These are phyloP conservation scores for Phytophthora citrophthora DNA, from an alignment of 352 stramenopile species.

Conservation along the genomic window DNA sequence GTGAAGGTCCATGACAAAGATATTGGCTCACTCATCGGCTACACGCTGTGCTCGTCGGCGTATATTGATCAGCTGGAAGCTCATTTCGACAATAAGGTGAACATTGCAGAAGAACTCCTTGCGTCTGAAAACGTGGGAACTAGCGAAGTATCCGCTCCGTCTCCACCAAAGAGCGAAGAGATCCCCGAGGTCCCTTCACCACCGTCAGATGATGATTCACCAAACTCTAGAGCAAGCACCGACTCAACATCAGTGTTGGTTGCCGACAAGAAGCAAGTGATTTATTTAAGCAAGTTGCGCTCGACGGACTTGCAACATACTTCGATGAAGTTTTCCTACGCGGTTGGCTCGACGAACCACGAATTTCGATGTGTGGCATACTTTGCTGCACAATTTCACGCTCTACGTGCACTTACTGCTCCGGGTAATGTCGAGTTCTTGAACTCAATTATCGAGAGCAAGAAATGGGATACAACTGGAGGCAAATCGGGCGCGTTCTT, in stretches of 20 bases:
- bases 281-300: conserved; percentile 77
- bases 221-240: conserved; percentile 13
- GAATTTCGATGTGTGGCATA: conserved; percentile 78
- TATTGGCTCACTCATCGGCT: conserved; percentile 81
- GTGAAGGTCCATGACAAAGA: conserved; percentile 87
- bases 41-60: conserved; percentile 73
- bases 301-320: conserved; percentile 78
- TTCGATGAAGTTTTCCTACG: conserved; percentile 81
- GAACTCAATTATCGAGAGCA: conserved; percentile 84
- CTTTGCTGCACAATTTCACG: conserved; percentile 87
- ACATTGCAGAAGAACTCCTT: conserved; percentile 59
- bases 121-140: conserved; percentile 26
- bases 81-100: conserved; percentile 60
- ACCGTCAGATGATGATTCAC: not conserved
- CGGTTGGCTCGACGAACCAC: conserved; percentile 52
- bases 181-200: conserved; percentile 5
- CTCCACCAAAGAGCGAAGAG: conserved; percentile 23
- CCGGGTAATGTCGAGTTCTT: conserved; percentile 80
- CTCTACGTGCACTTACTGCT: conserved; percentile 66
- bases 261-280: conserved; percentile 42
- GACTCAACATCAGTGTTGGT: conserved; percentile 24
- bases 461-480: conserved; percentile 74
- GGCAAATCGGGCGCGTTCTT: conserved; percentile 90
- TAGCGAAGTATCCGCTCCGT: conserved; percentile 29
- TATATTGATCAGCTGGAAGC: conserved; percentile 78